These are phyloP conservation scores for Peterozyma toletana DNA, from an alignment of 805 yeast genomes.

Conservation along the genomic window DNA sequence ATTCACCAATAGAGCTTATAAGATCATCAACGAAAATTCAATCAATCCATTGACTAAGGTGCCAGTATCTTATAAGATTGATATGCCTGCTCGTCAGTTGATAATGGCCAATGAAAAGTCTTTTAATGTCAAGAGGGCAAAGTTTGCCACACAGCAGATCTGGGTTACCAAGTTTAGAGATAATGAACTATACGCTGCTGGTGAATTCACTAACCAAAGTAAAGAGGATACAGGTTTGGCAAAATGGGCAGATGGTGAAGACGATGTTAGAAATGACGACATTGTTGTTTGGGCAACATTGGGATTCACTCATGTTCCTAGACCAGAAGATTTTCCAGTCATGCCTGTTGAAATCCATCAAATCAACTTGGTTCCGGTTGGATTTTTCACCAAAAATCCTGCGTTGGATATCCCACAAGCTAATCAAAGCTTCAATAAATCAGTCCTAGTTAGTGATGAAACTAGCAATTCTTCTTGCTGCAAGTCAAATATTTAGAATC, in stretches of 20 bases:
- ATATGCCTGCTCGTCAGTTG: conserved; percentile 72
- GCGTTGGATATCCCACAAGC: conserved; percentile 74
- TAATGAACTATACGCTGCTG: conserved; percentile 70
- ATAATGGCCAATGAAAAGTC: conserved; percentile 59
- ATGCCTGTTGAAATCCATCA: conserved; percentile 80
- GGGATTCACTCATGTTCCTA: conserved; percentile 77
- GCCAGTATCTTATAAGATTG: conserved; percentile 73
- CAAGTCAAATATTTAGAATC: neutral
- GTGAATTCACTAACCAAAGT: conserved; percentile 83
- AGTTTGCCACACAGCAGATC: conserved; percentile 67
- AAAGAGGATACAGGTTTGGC: conserved; percentile 63
- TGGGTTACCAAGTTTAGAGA: conserved; percentile 81
- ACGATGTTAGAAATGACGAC: conserved; percentile 67
- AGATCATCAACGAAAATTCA: conserved; percentile 66
- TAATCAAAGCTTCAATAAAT: conserved; percentile 60
- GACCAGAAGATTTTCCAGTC: conserved; percentile 83
- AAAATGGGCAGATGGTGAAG: conserved; percentile 63
- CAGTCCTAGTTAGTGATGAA: conserved; percentile 28
- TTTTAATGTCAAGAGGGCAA: conserved; percentile 64
- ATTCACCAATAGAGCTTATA: conserved; percentile 66
- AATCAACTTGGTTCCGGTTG: conserved; percentile 60
- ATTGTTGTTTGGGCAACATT: conserved; percentile 76
- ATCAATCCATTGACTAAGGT: conserved; percentile 63
- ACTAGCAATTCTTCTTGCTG: neutral
- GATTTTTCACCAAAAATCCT: conserved; percentile 74